Percentiles rank a stretch among this genome's conserved stretches.
Evolutionary conservation across 352 stramenopile species (phyloP).

Genomic region (Salisapilia sapeloensis): DNA sequence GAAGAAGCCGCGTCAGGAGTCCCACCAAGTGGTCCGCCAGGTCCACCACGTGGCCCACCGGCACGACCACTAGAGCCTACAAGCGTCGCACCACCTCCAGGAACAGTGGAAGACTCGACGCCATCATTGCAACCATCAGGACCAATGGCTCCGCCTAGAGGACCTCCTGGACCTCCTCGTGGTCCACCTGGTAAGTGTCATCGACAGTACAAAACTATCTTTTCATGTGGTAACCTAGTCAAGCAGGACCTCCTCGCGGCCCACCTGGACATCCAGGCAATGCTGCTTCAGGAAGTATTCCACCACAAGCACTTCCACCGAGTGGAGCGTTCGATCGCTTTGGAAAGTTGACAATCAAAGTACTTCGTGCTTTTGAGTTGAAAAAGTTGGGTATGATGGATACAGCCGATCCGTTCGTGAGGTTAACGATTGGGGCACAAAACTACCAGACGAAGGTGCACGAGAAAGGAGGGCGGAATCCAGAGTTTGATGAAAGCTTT

Average conservation of each 20-base stretch:
- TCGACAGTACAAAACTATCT: constrained; percentile 5
- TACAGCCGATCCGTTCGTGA: constrained; percentile 87
- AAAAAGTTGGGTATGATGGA: constrained; percentile 88
- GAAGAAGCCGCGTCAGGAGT: constrained; percentile 7
- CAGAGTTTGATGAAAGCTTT: constrained; percentile 89
- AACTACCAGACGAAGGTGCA: constrained; percentile 67
- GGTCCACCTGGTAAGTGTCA: constrained; percentile 10
- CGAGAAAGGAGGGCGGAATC: constrained; percentile 84
- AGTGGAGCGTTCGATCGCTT: constrained; percentile 68
- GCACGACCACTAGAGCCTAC: too few species aligned
- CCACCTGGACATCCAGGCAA: constrained; percentile 4
- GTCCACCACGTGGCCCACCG: constrained; percentile 5
- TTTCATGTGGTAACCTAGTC: too few species aligned
- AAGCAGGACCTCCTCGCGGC: constrained; percentile 10
- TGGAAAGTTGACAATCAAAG: constrained; percentile 83
- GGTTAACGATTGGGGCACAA: constrained; percentile 81
- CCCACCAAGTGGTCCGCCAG: constrained; percentile 8
- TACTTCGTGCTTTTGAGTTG: constrained; percentile 83
- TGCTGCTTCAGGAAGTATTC: constrained; percentile 3
- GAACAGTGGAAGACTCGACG: too few species aligned
- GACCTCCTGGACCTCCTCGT: constrained; percentile 10
- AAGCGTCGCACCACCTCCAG: too few species aligned
- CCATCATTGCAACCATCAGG: too few species aligned
- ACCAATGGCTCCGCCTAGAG: constrained; percentile 4
- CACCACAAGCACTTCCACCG: constrained; percentile 12